Conservation (phyloP, 495 filamentous ascomycete genomes). For the Tuber borchii region DNA sequence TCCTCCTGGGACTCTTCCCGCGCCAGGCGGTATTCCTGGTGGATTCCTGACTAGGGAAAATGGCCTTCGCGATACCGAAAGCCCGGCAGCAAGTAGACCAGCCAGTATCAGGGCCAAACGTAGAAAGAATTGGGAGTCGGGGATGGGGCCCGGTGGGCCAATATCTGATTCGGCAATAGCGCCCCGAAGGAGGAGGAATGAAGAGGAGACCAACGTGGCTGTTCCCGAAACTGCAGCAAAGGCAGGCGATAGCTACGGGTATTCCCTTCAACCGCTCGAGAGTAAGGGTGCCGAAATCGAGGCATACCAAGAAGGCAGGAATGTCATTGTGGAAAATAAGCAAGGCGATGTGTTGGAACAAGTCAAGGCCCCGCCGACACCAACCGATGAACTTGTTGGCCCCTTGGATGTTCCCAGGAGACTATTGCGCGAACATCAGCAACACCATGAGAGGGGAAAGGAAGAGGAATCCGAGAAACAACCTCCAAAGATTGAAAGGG, state of each 20-base stretch:
- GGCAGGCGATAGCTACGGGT: constrained; percentile 43
- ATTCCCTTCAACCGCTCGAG: constrained; percentile 40
- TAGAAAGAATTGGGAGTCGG: constrained; percentile 62
- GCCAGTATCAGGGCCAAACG: constrained; percentile 57
- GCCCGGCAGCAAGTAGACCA: constrained; percentile 48
- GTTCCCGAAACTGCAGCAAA: constrained; percentile 26
- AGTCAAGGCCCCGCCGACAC: constrained; percentile 34
- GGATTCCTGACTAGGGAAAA: constrained; percentile 67
- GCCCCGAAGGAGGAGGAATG: constrained; percentile 54
- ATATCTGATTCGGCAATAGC: constrained; percentile 85
- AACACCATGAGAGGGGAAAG: constrained; percentile 43
- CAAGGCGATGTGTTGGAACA: constrained; percentile 72
- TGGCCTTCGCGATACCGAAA: constrained; percentile 42
- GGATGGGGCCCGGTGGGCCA: constrained; percentile 75
- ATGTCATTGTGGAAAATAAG: constrained; percentile 77
- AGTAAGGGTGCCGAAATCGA: constrained; percentile 46
- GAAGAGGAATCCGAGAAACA: neutral
- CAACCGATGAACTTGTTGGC: constrained; percentile 16
- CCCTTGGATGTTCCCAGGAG: constrained; percentile 21
- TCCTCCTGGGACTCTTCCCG: constrained; percentile 72
- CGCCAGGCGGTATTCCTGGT: constrained; percentile 63
- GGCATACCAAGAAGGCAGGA: constrained; percentile 72
- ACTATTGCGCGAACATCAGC: constrained; percentile 44
- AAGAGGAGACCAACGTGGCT: constrained; percentile 20
- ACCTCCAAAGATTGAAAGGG: constrained; percentile 36